Base-by-base conservation (phyloP, 2,329 filamentous ascomycete genomes). In the Fusarium sp. region DNA sequence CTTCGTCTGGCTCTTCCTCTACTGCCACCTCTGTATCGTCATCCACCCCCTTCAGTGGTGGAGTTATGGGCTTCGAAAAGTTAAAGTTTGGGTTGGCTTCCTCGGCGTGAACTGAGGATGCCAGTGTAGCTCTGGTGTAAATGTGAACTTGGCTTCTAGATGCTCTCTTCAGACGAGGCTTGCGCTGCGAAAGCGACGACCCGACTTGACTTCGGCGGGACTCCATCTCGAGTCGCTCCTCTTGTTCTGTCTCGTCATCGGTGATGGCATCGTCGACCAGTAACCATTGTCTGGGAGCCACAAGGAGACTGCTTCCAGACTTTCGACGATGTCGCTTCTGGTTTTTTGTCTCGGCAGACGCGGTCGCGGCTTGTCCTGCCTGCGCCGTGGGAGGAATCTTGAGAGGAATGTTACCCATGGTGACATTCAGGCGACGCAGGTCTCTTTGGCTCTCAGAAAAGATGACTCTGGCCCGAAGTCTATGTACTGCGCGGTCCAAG, bases 401-500 rank as follows among this genome's bases (percentile, higher is more conserved):
- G 58, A 70, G 65, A 45, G 71, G 70, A 12, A 82, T 70, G 30
- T 80, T 77, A 17, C 81, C 80, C 35, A 82, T 66, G 37, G 76
- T 68, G 20, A 80, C 64, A 59, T 35, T 84, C 56, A 89, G 80
- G 20, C 86, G 84, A 10, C 90, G 85, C 37, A 92, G 79, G 70
- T 92, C 87, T 11, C 90, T 87, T 71, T 92, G 90, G 73, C 89
- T 91, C 61, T 90, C 87, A 33, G 90, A 92, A 78, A 94, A 94
- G 17, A 92, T 91, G 3, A 94, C 90, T 5, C 91, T 86, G 4
- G 92, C 89, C 33, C 92, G 88, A 32, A 95, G 84, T 12, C 87
- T 86, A 71, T 93, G 91, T 1, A 96, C 92, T 3, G 93, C 93
- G 22, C 90, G 87, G 79, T 97, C 94, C 2, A 98, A 85, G 5